Evolutionary conservation across 441 rosid genomes (phyloP), one percentile per base, ranked within the genome.

Genomic region (Hura crepitans): DNA sequence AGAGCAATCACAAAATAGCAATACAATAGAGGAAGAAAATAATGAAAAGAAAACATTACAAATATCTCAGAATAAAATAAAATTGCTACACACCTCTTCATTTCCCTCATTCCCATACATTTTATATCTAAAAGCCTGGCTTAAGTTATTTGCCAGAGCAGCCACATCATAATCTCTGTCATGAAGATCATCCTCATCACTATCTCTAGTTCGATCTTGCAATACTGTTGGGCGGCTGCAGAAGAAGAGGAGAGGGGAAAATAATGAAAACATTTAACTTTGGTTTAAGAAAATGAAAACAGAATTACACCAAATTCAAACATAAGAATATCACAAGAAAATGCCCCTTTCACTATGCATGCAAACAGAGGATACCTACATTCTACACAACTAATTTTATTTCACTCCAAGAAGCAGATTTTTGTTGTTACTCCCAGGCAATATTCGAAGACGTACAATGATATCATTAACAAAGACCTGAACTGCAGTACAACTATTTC

Each of bases 141-240:
- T 95, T 78, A 95, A 78, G 74, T 91, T 87, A 80, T 91, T 92
- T 3, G 98, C 97, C 62, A 95, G 85, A 78, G 92, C 90, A 42
- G 97, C 96, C 77, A 95, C 96, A 86, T 95, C 97, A 80, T 88
- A 95, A 75, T 95, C 97, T 73, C 91, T 86, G 78, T 92, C 98
- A 55, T 86, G 94, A 77, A 83, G 78, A 65, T 92, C 98, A 73
- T 95, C 98, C 56, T 92, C 98, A 43, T 92, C 98, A 58, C 98
- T 92, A 68, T 95, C 99, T 71, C 87, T 84, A 9, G 86, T 82
- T 84, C 97, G 88, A 74, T 92, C 99, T 56, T 90, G 99, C 80
- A 95, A 68, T 35, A 96, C 85, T 39, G 95, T 89, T 35, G 99
- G 99, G 22, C 98, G 97, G 68, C 99, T 95, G 92, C 72, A 81